These are phyloP conservation scores for Tolypocladium paradoxum DNA, from an alignment of 2,329 filamentous ascomycete genomes.

Conservation along the genomic window DNA sequence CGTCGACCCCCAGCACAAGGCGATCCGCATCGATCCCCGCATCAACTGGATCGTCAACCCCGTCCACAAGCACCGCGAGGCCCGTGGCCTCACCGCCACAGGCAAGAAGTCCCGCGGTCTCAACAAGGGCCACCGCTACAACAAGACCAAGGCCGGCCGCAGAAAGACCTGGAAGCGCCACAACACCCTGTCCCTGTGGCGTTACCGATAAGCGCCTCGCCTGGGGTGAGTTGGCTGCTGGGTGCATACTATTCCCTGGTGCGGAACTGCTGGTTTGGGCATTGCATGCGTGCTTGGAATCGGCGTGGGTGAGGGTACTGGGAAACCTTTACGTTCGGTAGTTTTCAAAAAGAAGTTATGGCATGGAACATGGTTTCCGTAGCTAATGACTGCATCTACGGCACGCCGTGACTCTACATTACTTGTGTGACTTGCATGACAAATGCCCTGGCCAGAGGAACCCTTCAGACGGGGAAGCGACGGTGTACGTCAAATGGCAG, in stretches of 20 bases:
- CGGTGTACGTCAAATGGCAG: background rate
- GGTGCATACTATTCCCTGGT: background rate
- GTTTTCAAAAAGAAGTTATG: conserved; percentile 14
- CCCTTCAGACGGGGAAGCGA: background rate
- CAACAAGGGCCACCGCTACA: conserved; percentile 98
- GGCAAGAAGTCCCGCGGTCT: conserved; percentile 99
- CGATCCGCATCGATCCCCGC: conserved; percentile 95
- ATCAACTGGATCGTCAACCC: conserved; percentile 99
- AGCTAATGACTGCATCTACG: conserved; percentile 1
- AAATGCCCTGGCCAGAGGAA: too few species aligned
- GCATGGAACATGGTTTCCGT: conserved; percentile 19
- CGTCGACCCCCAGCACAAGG: conserved; percentile 99
- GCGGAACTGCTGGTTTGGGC: conserved; percentile 4
- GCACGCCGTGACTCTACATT: background rate
- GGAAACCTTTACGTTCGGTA: conserved; percentile 3
- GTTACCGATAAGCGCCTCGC: conserved; percentile 65
- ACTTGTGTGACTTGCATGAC: background rate
- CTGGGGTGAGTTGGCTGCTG: background rate
- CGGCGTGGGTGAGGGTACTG: conserved; percentile 1
- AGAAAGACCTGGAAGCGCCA: conserved; percentile 99
- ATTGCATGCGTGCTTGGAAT: conserved; percentile 6
- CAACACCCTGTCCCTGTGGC: conserved; percentile 98
- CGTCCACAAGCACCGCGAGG: conserved; percentile 99
- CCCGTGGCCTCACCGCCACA: conserved; percentile 90
- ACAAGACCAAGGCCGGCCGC: conserved; percentile 93